Evolutionary conservation across 345 rosid genomes (phyloP).

Genomic region (Isatis tinctoria): DNA sequence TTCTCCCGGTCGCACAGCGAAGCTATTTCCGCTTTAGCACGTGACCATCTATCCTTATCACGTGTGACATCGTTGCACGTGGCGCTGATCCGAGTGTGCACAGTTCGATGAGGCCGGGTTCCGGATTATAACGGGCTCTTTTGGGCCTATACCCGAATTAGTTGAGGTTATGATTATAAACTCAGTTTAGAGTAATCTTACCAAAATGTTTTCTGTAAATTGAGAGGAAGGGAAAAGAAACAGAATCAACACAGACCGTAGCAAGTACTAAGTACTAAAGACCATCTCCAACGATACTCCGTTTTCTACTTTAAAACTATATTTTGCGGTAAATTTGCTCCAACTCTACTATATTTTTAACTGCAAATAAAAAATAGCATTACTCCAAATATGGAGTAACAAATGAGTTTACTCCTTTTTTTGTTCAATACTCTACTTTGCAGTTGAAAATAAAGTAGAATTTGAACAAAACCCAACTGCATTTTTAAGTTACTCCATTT

Average conservation of each 20-base stretch:
- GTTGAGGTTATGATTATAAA: not conserved
- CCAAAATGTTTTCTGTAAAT: not conserved
- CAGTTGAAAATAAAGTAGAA: no score
- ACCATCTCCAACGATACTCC: no score
- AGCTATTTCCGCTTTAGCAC: conserved; percentile 16
- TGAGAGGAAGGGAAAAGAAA: not conserved
- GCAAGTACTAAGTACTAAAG: no score
- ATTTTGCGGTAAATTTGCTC: no score
- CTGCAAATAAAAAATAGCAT: no score
- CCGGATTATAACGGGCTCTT: not conserved
- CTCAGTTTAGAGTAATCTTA: not conserved
- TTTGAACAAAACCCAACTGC: no score
- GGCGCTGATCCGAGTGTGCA: not conserved
- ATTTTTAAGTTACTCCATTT: no score
- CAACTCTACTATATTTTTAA: no score
- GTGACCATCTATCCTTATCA: conserved; percentile 16
- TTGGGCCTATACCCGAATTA: not conserved
- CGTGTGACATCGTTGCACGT: conserved; percentile 7
- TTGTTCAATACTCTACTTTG: no score
- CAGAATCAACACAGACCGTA: not conserved
- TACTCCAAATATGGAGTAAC: no score
- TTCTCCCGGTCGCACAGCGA: conserved; percentile 18
- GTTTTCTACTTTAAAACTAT: no score
- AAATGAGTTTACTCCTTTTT: no score
- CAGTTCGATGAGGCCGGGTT: not conserved